phyloP scores from a whole-genome alignment of 768 basidiomycete species.

The Lentinus brumalis region DNA sequence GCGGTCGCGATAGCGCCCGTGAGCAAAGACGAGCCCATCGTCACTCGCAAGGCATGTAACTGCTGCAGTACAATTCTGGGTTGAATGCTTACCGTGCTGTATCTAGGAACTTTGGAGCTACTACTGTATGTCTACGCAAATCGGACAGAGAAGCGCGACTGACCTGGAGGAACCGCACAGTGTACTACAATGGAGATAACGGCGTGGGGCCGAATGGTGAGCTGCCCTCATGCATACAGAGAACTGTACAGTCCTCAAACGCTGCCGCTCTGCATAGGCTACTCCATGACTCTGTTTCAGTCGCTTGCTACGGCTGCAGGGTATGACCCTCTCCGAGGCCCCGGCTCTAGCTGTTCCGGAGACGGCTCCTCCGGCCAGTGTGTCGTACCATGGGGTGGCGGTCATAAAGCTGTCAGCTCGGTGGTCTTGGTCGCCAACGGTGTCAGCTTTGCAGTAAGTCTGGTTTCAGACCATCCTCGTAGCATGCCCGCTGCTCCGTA shows the following conservation, averaged over 20 bases:
- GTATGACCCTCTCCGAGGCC: slow-evolving; percentile 68
- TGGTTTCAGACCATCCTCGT: no score
- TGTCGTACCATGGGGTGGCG: slow-evolving; percentile 75
- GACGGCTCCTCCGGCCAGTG: slow-evolving; percentile 65
- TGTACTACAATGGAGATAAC: slow-evolving; percentile 83
- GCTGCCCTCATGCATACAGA: neutral
- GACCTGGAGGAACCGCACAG: slow-evolving; percentile 36
- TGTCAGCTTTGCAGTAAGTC: slow-evolving; percentile 66
- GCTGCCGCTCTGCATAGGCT: slow-evolving; percentile 33
- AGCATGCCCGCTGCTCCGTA: no score
- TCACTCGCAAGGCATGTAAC: slow-evolving; percentile 49
- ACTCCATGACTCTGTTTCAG: slow-evolving; percentile 76
- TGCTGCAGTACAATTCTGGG: neutral
- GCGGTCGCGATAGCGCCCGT: slow-evolving; percentile 17
- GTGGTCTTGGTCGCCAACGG: slow-evolving; percentile 80
- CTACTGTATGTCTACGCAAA: slow-evolving; percentile 52
- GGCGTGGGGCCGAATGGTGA: slow-evolving; percentile 63
- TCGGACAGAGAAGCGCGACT: neutral
- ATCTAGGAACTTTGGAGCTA: slow-evolving; percentile 74
- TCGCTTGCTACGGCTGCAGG: slow-evolving; percentile 71
- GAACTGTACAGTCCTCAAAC: neutral
- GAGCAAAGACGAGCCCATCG: slow-evolving; percentile 58
- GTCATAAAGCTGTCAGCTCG: slow-evolving; percentile 74
- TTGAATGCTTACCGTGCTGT: neutral
- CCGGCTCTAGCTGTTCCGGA: slow-evolving; percentile 68